Evolutionary conservation across 371 early-diverging fungal species (phyloP), one percentile per base, ranked within the genome.

Genomic region (Saksenaea vasiformis): DNA sequence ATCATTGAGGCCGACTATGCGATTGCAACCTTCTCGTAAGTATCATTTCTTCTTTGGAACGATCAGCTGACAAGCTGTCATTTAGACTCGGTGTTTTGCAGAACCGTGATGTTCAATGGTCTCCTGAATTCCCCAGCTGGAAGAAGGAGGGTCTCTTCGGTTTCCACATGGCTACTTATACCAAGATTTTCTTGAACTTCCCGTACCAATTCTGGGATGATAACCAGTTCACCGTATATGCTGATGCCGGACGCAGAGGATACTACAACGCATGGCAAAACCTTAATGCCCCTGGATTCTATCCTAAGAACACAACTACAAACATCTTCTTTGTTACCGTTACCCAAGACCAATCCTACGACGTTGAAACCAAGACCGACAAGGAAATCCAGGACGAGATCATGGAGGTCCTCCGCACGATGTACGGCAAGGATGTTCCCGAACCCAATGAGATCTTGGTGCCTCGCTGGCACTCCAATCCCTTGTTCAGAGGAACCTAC

Each of bases 81-180:
- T 31, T n/a, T 60, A 75, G 78, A 13, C 37, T 82, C 3, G 82
- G 82, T 60, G 82, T 82, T 0, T 64, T 82, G 34, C 71, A 82
- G 34, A 62, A 76, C 62, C 26, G 66, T 10, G 82, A 79, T 53
- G 65, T 82, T 44, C 51, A 73, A 61, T 82, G 77, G 76, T 60
- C 58, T 3, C 82, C 82, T 2, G 47, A 27, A 1, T 36, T 82
- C 2, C 82, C 82, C 34, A 71, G 59, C 1, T 82, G 82, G 82
- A 82, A 82, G 37, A 37, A 65, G 15, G 79, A 79, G 59, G 82
- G 79, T 26, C 51, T 82, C 26, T 73, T 65, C 56, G 76, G 71
- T 3, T 82, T 82, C 61, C 73, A 82, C 35, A 79, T 82, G 79
- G 82, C 82, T 17, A 82, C 82, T 10, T 82, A 82, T 41, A 72